Evolutionary conservation across 352 stramenopile genomes (phyloP).

Genomic region (Globisporangium solare): DNA sequence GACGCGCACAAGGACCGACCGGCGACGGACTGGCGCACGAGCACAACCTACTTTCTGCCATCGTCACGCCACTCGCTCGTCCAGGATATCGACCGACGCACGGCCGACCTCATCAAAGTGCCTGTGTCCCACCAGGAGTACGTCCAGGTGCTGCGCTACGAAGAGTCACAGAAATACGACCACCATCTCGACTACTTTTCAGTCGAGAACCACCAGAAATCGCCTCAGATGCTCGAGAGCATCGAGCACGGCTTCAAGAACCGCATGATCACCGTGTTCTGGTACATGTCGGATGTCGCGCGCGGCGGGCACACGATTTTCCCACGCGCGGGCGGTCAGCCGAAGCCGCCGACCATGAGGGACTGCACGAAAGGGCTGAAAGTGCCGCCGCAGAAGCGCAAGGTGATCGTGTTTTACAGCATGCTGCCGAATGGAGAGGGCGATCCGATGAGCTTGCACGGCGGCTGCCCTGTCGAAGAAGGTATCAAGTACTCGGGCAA

Average conservation of each 20-base stretch:
- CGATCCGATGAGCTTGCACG: slow-evolving; percentile 59
- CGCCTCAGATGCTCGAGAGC: slow-evolving; percentile 29
- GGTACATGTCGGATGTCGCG: slow-evolving; percentile 78
- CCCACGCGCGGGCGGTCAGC: slow-evolving; percentile 38
- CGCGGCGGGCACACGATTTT: slow-evolving; percentile 67
- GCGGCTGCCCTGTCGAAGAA: slow-evolving; percentile 61
- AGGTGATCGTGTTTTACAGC: slow-evolving; percentile 76
- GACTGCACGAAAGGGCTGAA: slow-evolving; percentile 56
- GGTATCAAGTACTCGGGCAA: slow-evolving; percentile 73
- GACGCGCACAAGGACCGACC: slow-evolving; percentile 58
- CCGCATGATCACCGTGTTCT: slow-evolving; percentile 81
- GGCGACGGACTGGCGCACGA: slow-evolving; percentile 65
- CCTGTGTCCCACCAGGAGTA: slow-evolving; percentile 51
- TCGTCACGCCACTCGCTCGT: slow-evolving; percentile 38
- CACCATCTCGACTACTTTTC: slow-evolving; percentile 64
- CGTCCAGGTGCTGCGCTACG: slow-evolving; percentile 69
- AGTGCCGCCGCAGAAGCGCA: slow-evolving; percentile 56
- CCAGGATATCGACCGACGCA: slow-evolving; percentile 50
- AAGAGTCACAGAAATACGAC: slow-evolving; percentile 65
- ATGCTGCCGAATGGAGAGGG: slow-evolving; percentile 59
- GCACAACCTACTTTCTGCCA: slow-evolving; percentile 65
- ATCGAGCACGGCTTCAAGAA: slow-evolving; percentile 68
- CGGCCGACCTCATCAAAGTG: slow-evolving; percentile 54
- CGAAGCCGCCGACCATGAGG: slow-evolving; percentile 33
- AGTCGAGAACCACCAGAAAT: slow-evolving; percentile 29